phyloP scores from a whole-genome alignment of 306 rosid genomes.

The Dalbergia oliveri region DNA sequence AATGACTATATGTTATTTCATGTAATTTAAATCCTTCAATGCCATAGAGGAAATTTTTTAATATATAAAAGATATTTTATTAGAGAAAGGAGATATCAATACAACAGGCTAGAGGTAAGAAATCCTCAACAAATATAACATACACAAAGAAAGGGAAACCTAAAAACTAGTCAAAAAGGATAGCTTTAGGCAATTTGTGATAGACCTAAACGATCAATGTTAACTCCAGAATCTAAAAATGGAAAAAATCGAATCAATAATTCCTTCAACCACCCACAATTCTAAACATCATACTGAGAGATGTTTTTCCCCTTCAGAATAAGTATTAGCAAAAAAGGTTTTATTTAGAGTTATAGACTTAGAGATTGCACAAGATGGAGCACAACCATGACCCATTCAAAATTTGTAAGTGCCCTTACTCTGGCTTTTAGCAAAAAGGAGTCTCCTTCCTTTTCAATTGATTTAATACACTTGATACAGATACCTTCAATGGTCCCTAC shows the following conservation, averaged over 20 bases:
- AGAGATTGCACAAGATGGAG: not conserved
- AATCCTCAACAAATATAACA: no score
- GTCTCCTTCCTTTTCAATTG: no score
- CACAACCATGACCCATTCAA: not conserved
- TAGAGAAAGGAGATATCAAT: no score
- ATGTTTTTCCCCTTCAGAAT: not conserved
- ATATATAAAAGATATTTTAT: no score
- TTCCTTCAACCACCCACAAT: not conserved
- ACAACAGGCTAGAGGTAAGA: no score
- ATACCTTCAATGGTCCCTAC: no score
- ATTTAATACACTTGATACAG: no score
- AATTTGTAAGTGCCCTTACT: not conserved
- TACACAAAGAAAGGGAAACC: no score
- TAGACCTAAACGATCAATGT: not conserved
- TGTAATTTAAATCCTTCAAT: slow-evolving; percentile 27
- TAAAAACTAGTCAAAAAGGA: no score
- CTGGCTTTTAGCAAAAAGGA: not conserved
- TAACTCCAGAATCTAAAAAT: not conserved
- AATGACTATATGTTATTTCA: not conserved
- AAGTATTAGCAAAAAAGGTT: not conserved
- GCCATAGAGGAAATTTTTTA: not conserved
- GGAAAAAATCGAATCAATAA: no score
- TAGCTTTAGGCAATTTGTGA: no score
- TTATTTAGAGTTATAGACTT: not conserved
- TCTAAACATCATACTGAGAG: not conserved